Evolutionary conservation across 306 rosid species (phyloP), one percentile per base, ranked within the genome.

Genomic region (Psophocarpus tetragonolobus): DNA sequence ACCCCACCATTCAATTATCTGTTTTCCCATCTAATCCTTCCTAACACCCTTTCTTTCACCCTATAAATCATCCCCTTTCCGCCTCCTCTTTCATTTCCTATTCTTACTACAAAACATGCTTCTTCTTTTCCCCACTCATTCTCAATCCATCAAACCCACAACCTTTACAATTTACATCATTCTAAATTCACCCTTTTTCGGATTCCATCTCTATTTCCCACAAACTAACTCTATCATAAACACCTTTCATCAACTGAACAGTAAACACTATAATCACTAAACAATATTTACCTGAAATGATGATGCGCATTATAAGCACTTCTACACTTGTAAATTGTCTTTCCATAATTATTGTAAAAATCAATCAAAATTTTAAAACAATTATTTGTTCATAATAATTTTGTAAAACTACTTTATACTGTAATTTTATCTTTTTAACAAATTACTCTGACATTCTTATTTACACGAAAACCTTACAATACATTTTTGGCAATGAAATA

Each of bases 1-100:
- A 62, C 53, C 83, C 74, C 74, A 2, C 68, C 56, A 56, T 74
- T 68, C 42, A 71, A 76, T 4, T 33, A 35, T 13, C 20, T 26
- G 3, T 12, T 8, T 0, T 0, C 0, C 0, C 15, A 21, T 53
- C 32, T 23, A 51, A 44, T 33, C 27, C 24, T 24, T 73, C 20
- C 58, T 6, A 80, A 57, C 20, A 71, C 45, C 26, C 54, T 41
- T 1, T 3, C 21, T 61, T 29, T 44, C 68, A 44, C n/a, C 51
- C 1, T 17, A 29, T 39, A 35, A 23, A 45, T 10, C 63, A 24
- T 26, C 56, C 6, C 6, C 4, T 76, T 29, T 4, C 24, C 30
- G 4, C 42, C 53, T 74, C 47, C 32, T 71, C 56, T 48, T 68
- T 35, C 76, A 41, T 68, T 29, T 51, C 71, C 48, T 68, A n/a